A percentile compares a stretch with the other conserved stretches of the same genome.
Evolutionary conservation across 768 basidiomycete species (phyloP).

Genomic region (Vishniacozyma victoriae): DNA sequence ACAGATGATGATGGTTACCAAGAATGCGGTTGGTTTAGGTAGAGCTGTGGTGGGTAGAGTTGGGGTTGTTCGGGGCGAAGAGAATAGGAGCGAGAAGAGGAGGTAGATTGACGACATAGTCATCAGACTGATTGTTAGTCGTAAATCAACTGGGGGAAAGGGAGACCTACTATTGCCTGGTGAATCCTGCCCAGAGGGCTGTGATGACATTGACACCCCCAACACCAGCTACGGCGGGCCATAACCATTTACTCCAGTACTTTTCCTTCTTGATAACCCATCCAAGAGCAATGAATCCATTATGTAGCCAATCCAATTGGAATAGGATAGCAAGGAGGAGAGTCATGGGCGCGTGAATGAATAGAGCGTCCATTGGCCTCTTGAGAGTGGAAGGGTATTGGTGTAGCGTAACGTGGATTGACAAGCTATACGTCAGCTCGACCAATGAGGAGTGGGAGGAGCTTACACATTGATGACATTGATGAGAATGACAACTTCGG

Average conservation of each 20-base stretch:
- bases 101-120: slow-evolving; percentile 24
- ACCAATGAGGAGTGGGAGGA: not conserved
- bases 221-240: slow-evolving; percentile 68
- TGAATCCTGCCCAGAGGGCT: slow-evolving; percentile 36
- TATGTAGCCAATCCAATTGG: slow-evolving; percentile 58
- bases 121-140: slow-evolving; percentile 14
- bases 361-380: slow-evolving; percentile 64
- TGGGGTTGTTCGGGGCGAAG: slow-evolving; percentile 35
- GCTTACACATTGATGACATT: slow-evolving; percentile 59
- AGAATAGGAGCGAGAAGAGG: slow-evolving; percentile 43
- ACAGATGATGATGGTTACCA: slow-evolving; percentile 46
- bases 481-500: slow-evolving; percentile 68
- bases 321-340: slow-evolving; percentile 54
- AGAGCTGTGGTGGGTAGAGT: slow-evolving; percentile 38
- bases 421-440: slow-evolving; percentile 49
- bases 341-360: slow-evolving; percentile 77
- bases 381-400: slow-evolving; percentile 53
- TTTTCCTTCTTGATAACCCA: slow-evolving; percentile 57
- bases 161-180: slow-evolving; percentile 30
- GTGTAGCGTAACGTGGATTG: slow-evolving; percentile 71
- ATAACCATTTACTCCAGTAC: slow-evolving; percentile 57
- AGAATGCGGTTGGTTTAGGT: slow-evolving; percentile 45
- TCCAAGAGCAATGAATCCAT: slow-evolving; percentile 64
- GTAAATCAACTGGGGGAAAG: slow-evolving; percentile 48
- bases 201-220: slow-evolving; percentile 57